Conservation (phyloP, 371 early-diverging fungal species). For the Mortierella sp. region DNA sequence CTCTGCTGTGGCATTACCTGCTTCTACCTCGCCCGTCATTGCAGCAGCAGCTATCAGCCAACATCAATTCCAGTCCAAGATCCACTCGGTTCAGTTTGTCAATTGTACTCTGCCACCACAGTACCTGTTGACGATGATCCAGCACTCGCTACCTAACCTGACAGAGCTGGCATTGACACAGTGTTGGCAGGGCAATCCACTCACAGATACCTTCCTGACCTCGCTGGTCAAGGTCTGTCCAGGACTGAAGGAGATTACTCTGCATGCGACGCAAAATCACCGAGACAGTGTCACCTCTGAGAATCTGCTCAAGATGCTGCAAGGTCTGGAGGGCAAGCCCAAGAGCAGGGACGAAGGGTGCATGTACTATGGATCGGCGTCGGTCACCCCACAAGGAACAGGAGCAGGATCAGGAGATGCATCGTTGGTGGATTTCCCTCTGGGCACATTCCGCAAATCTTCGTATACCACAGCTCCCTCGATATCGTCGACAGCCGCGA, state of each 20-base stretch:
- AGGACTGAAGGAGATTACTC: slow-evolving; percentile 23
- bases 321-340: slow-evolving; percentile 19
- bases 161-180: slow-evolving; percentile 33
- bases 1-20: background rate
- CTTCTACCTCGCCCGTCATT: background rate
- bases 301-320: slow-evolving; percentile 23
- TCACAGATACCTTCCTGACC: slow-evolving; percentile 20
- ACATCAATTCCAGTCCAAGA: slow-evolving; percentile 22
- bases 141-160: slow-evolving; percentile 44
- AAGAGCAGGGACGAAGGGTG: slow-evolving; percentile 9
- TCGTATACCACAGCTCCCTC: slow-evolving; percentile 23
- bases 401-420: background rate
- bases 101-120: slow-evolving; percentile 50
- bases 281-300: slow-evolving; percentile 23
- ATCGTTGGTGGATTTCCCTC: slow-evolving; percentile 32
- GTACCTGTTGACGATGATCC: slow-evolving; percentile 49
- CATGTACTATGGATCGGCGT: background rate
- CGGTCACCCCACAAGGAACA: background rate
- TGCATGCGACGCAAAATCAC: slow-evolving; percentile 47
- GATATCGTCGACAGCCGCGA: slow-evolving; percentile 25
- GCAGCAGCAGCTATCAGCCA: slow-evolving; percentile 1
- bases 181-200: slow-evolving; percentile 40
- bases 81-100: slow-evolving; percentile 42
- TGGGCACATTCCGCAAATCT: slow-evolving; percentile 27
- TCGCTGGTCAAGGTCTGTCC: slow-evolving; percentile 40